A percentile compares a stretch with the other conserved stretches of the same genome.
These are phyloP conservation scores for Fomitopsis schrenkii DNA, from an alignment of 1,284 basidiomycete species.

Conservation along the genomic window DNA sequence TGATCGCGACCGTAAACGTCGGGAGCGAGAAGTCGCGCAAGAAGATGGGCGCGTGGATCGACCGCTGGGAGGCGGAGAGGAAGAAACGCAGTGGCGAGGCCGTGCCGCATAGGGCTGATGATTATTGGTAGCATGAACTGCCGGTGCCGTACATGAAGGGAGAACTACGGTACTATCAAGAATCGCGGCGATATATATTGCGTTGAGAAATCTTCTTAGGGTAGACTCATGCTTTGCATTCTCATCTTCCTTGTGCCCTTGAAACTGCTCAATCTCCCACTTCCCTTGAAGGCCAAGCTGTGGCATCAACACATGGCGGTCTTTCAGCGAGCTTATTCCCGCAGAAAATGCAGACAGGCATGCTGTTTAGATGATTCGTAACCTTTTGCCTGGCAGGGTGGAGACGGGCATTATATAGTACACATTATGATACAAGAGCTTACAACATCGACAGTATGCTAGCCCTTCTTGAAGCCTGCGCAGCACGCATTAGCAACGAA, in stretches of 20 bases:
- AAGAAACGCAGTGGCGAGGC: constrained; percentile 51
- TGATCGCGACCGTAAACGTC: constrained; percentile 97
- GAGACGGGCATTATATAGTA: neutral
- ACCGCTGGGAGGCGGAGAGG: constrained; percentile 82
- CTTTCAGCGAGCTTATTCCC: too few species aligned
- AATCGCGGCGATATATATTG: too few species aligned
- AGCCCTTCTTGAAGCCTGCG: constrained; percentile 78
- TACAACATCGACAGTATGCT: constrained; percentile 17
- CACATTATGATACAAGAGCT: neutral
- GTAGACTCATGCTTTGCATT: too few species aligned
- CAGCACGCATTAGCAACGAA: neutral
- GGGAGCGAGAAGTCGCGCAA: constrained; percentile 73
- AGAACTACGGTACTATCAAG: too few species aligned
- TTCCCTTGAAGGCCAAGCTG: neutral
- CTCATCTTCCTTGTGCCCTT: too few species aligned
- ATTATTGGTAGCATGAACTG: constrained; percentile 55
- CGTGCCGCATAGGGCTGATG: constrained; percentile 57
- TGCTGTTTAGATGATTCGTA: neutral
- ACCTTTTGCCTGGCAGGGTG: neutral
- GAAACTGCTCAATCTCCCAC: too few species aligned
- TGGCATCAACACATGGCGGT: too few species aligned
- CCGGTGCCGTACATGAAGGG: too few species aligned
- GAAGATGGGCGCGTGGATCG: constrained; percentile 87
- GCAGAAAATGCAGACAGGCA: too few species aligned
- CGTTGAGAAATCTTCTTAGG: too few species aligned